A percentile compares a stretch with the other conserved stretches of the same genome.
These are phyloP conservation scores for Antitrichia curtipendula DNA, from an alignment of 225 moss, liverwort and hornwort species.

Conservation along the genomic window DNA sequence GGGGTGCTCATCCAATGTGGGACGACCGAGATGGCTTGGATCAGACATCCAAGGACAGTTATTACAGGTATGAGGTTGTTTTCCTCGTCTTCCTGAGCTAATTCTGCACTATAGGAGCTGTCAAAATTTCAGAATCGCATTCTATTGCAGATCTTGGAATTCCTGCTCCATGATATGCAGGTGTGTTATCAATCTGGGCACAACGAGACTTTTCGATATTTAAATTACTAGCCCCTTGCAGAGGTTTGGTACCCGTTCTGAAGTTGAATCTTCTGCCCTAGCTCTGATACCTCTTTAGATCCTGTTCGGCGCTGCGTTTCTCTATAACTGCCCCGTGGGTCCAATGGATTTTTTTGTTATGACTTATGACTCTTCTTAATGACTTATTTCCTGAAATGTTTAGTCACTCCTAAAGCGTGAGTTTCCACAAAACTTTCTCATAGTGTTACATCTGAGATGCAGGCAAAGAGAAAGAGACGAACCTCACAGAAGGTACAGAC, in stretches of 20 bases:
- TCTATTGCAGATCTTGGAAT: neutral
- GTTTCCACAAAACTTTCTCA: neutral
- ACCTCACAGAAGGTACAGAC: neutral
- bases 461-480: neutral
- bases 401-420: neutral
- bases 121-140: neutral
- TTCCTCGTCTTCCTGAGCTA: neutral
- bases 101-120: neutral
- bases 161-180: neutral
- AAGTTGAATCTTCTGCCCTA: neutral
- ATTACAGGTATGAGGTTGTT: neutral
- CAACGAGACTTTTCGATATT: neutral
- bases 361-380: neutral
- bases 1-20: neutral
- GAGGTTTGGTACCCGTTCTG: neutral
- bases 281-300: too few relatives aligned
- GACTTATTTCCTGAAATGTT: neutral
- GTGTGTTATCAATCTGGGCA: neutral
- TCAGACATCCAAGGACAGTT: neutral
- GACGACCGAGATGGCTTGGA: neutral
- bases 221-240: neutral
- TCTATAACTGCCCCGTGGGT: neutral
- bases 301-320: neutral
- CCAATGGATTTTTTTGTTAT: neutral
- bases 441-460: neutral